Conservation (phyloP, 2,329 filamentous ascomycete species). For the Aspergillus sp. region DNA sequence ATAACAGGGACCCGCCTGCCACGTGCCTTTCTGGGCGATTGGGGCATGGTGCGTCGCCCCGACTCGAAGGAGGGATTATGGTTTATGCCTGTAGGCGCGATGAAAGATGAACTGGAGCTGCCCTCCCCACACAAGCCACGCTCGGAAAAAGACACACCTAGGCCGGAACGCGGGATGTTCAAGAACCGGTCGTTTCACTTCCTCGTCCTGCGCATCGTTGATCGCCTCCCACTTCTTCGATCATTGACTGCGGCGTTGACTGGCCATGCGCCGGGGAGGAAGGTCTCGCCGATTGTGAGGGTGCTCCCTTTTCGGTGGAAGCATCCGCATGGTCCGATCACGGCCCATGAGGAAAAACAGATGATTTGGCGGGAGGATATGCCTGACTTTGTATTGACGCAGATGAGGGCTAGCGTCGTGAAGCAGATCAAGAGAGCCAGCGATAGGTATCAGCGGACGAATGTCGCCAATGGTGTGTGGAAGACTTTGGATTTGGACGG, state of each 20-base stretch:
- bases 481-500: slow-evolving; percentile 21
- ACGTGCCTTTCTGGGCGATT: slow-evolving; percentile 32
- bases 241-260: slow-evolving; percentile 16
- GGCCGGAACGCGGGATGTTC: neutral
- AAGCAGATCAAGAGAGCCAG: slow-evolving; percentile 37
- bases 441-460: slow-evolving; percentile 18
- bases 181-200: slow-evolving; percentile 8
- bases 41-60: slow-evolving; percentile 34
- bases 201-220: slow-evolving; percentile 27
- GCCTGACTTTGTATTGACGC: slow-evolving; percentile 39
- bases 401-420: slow-evolving; percentile 36
- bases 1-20: slow-evolving; percentile 35
- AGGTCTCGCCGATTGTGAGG: slow-evolving; percentile 11
- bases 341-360: slow-evolving; percentile 23
- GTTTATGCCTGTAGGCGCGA: slow-evolving; percentile 32
- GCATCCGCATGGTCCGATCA: slow-evolving; percentile 28
- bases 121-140: neutral
- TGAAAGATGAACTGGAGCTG: slow-evolving; percentile 30
- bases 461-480: slow-evolving; percentile 26
- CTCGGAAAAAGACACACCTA: neutral
- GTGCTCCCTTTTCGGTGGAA: slow-evolving; percentile 38
- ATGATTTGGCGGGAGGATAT: slow-evolving; percentile 51
- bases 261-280: slow-evolving; percentile 10
- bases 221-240: slow-evolving; percentile 26
- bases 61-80: slow-evolving; percentile 23